Conservation (phyloP, 1,284 basidiomycete species). For the Pseudozyma tsukubaensis region DNA sequence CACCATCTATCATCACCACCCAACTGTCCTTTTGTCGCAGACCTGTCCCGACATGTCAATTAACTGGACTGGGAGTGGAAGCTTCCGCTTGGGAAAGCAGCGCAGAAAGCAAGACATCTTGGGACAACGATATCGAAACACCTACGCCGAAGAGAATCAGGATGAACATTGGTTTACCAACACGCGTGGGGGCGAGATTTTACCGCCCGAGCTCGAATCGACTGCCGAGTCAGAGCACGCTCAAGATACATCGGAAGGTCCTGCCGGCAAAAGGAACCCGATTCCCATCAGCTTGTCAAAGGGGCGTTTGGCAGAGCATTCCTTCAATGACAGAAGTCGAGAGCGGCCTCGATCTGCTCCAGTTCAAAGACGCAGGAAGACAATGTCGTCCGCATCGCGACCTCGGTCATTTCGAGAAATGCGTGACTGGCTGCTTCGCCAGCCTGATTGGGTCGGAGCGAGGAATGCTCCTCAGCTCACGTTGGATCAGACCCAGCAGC, state of each 20-base stretch:
- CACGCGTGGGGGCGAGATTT: constrained; percentile 1
- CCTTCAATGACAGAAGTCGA: too few relatives aligned
- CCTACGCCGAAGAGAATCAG: not conserved
- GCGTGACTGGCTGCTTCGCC: constrained; percentile 23
- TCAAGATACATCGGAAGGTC: too few relatives aligned
- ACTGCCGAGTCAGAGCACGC: not conserved
- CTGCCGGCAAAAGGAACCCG: too few relatives aligned
- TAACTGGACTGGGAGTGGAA: constrained; percentile 51
- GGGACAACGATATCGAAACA: constrained; percentile 1
- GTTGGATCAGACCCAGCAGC: not conserved
- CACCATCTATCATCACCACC: too few relatives aligned
- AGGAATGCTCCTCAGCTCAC: not conserved
- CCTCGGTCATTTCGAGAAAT: constrained; percentile 1
- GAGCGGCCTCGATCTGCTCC: too few relatives aligned
- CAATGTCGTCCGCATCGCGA: not conserved
- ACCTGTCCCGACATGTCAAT: constrained; percentile 25
- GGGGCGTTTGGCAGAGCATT: too few relatives aligned
- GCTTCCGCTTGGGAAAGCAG: constrained; percentile 18
- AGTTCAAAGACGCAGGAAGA: too few relatives aligned
- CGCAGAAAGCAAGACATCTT: constrained; percentile 12
- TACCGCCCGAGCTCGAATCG: constrained; percentile 9
- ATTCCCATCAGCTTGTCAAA: too few relatives aligned
- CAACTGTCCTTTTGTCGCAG: too few relatives aligned
- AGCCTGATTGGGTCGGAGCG: constrained; percentile 30
- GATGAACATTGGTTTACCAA: constrained; percentile 18